A percentile compares a stretch with the other conserved stretches of the same genome.
Evolutionary conservation across 768 basidiomycete genomes (phyloP).

Genomic region (Rubroboletus satanas): DNA sequence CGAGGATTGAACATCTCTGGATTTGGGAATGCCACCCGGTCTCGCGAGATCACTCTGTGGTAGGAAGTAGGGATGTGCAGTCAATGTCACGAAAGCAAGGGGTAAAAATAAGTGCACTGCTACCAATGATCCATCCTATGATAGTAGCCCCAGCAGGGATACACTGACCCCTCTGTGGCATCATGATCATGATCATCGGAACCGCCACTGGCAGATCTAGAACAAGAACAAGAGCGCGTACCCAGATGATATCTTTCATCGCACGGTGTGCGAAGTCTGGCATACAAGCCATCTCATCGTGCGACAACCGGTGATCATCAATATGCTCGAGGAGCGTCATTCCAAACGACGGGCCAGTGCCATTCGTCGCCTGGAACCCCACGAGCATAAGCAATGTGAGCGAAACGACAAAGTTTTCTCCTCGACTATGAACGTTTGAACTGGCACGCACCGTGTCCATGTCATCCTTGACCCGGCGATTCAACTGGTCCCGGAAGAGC

Average conservation of each 20-base stretch:
- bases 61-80: neutral
- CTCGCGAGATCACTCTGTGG: neutral
- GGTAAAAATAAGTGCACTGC: neutral
- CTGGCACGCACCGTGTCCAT: slow-evolving; percentile 5
- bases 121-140: slow-evolving; percentile 17
- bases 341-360: slow-evolving; percentile 36
- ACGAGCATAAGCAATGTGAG: neutral
- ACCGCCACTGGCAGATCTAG: too few relatives aligned
- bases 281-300: slow-evolving; percentile 42
- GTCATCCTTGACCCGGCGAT: slow-evolving; percentile 2
- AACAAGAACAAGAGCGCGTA: neutral
- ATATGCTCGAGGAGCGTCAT: slow-evolving; percentile 51
- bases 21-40: neutral
- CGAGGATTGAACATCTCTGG: neutral
- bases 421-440: neutral
- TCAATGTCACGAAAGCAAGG: neutral
- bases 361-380: slow-evolving; percentile 4
- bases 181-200: neutral
- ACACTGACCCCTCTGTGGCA: slow-evolving; percentile 14
- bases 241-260: neutral
- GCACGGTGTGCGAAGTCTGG: neutral
- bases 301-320: slow-evolving; percentile 43
- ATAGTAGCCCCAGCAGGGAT: slow-evolving; percentile 23
- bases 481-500: slow-evolving; percentile 47
- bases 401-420: neutral